These are phyloP conservation scores for Grosmannia huntii DNA, from an alignment of 2,329 filamentous ascomycete species.

Conservation along the genomic window DNA sequence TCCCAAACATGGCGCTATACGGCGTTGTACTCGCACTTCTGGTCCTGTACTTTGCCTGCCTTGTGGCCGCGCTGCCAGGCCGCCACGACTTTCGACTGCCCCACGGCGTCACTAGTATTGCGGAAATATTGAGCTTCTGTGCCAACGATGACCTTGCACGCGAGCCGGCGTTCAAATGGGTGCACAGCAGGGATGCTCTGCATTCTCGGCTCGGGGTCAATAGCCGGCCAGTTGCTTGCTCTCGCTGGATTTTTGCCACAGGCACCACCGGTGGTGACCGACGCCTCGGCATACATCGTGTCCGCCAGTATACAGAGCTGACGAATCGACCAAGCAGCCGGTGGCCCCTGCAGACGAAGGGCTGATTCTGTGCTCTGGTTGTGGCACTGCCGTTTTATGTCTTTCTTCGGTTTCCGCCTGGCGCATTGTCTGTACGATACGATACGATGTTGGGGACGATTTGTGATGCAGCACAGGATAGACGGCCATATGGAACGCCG, in stretches of 20 bases:
- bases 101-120: constrained; percentile 58
- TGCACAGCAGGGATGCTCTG: constrained; percentile 52
- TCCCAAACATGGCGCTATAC: constrained; percentile 60
- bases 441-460: background rate
- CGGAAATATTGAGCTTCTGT: constrained; percentile 66
- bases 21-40: constrained; percentile 62
- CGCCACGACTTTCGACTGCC: constrained; percentile 54
- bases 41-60: constrained; percentile 52
- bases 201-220: constrained; percentile 52
- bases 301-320: constrained; percentile 32
- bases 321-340: constrained; percentile 10
- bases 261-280: constrained; percentile 21
- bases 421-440: background rate
- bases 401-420: background rate
- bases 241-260: constrained; percentile 38
- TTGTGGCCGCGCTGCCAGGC: constrained; percentile 42
- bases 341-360: background rate
- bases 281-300: constrained; percentile 29
- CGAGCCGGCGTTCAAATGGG: constrained; percentile 61
- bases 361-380: no score
- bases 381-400: no score
- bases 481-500: no score
- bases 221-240: constrained; percentile 31
- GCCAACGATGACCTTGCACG: constrained; percentile 58
- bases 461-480: background rate